These are phyloP conservation scores for Arthrobotrys sphaeroides DNA, from an alignment of 2,329 filamentous ascomycete genomes.

Conservation along the genomic window DNA sequence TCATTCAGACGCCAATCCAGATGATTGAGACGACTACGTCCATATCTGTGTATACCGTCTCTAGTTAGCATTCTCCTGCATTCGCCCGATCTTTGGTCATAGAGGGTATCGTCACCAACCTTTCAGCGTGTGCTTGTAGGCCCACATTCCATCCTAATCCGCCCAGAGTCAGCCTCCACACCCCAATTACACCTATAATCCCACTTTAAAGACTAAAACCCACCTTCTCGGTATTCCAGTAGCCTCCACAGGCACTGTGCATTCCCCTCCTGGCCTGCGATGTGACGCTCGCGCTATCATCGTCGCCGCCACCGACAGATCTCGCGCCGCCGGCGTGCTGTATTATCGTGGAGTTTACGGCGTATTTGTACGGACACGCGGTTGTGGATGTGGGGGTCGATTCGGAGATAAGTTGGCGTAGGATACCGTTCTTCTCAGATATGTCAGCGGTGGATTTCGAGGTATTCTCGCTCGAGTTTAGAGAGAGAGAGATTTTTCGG, in stretches of 20 bases:
- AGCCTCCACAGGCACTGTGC: slow-evolving; percentile 85
- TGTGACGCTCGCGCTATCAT: slow-evolving; percentile 71
- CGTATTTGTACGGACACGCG: slow-evolving; percentile 82
- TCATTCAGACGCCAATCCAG: slow-evolving; percentile 75
- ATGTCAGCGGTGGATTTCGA: background rate
- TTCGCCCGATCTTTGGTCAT: slow-evolving; percentile 68
- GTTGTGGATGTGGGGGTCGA: slow-evolving; percentile 68
- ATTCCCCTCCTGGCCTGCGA: slow-evolving; percentile 86
- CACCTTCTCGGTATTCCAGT: slow-evolving; percentile 84
- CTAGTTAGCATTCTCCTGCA: slow-evolving; percentile 54
- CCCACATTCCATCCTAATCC: slow-evolving; percentile 80
- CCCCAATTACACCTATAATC: background rate
- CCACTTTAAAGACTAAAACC: background rate
- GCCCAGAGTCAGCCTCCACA: background rate
- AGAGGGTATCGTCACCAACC: slow-evolving; percentile 24
- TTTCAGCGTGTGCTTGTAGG: slow-evolving; percentile 77
- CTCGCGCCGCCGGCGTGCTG: slow-evolving; percentile 75
- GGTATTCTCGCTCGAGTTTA: background rate
- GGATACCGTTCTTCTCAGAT: slow-evolving; percentile 72
- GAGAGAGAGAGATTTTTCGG: slow-evolving; percentile 1
- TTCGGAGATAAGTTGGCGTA: slow-evolving; percentile 80
- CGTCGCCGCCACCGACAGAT: slow-evolving; percentile 63
- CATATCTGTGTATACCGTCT: slow-evolving; percentile 61
- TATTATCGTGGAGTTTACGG: slow-evolving; percentile 97
- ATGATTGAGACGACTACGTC: slow-evolving; percentile 78